phyloP scores from a whole-genome alignment of 192 early-diverging fungal genomes.

The Geranomyces variabilis region DNA sequence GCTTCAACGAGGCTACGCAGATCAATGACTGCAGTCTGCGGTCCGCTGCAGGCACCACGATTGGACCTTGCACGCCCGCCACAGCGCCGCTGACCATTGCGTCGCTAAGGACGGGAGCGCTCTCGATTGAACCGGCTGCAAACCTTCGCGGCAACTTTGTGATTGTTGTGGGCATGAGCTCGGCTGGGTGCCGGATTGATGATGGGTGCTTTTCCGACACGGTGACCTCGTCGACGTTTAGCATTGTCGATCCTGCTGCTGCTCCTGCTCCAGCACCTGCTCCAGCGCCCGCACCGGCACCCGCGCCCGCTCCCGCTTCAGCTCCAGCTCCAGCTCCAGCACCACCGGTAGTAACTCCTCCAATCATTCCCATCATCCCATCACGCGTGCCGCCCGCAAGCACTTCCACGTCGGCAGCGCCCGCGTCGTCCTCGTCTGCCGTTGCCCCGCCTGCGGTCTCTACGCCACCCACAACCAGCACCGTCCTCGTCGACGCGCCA shows the following conservation, averaged over 20 bases:
- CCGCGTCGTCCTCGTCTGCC: too few relatives aligned
- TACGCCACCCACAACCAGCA: too few relatives aligned
- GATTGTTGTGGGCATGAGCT: slow-evolving; percentile 7
- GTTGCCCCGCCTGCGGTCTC: too few relatives aligned
- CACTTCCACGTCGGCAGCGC: too few relatives aligned
- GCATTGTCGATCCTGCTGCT: slow-evolving; percentile 5
- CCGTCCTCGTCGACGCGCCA: too few relatives aligned
- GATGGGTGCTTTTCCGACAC: slow-evolving; percentile 30
- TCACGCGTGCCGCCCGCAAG: too few relatives aligned
- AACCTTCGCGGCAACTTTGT: slow-evolving; percentile 7
- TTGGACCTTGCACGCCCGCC: slow-evolving; percentile 7
- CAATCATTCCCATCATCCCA: too few relatives aligned
- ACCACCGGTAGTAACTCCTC: too few relatives aligned
- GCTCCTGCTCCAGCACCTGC: neutral
- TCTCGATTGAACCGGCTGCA: slow-evolving; percentile 5
- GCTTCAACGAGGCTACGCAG: slow-evolving; percentile 23
- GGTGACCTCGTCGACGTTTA: neutral
- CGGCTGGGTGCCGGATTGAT: slow-evolving; percentile 25
- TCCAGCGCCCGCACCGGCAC: neutral
- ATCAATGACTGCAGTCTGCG: slow-evolving; percentile 25
- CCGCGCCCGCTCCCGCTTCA: neutral
- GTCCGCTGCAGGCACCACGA: neutral
- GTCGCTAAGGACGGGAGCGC: neutral
- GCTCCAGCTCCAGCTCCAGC: slow-evolving; percentile 5
- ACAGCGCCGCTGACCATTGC: neutral